Conservation (phyloP, 1,284 basidiomycete genomes). For the Flammula alnicola region DNA sequence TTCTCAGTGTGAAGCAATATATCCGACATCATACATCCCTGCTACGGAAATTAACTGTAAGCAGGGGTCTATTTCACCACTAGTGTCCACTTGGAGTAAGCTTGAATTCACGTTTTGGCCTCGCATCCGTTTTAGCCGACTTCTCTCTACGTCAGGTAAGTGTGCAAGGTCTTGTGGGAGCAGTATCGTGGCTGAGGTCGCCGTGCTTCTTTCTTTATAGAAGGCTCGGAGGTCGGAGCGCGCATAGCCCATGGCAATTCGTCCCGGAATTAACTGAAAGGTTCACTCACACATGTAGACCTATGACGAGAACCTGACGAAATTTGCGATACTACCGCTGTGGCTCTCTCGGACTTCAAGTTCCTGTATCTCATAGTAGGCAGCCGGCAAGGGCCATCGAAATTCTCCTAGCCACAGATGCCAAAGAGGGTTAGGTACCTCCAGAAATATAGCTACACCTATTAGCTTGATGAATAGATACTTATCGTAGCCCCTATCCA, state of each 20-base stretch:
- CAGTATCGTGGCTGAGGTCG: too few species aligned
- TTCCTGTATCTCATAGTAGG: not conserved
- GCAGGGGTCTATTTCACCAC: too few species aligned
- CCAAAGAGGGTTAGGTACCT: not conserved
- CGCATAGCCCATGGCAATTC: not conserved
- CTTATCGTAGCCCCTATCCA: too few species aligned
- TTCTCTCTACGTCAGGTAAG: too few species aligned
- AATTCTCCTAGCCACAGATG: not conserved
- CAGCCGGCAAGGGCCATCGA: too few species aligned
- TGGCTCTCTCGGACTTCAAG: not conserved
- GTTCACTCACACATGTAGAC: not conserved
- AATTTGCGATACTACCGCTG: not conserved
- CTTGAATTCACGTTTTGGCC: too few species aligned
- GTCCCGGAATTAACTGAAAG: not conserved
- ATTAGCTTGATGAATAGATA: not conserved
- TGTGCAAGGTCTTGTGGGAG: too few species aligned
- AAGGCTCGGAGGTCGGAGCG: constrained; percentile 11
- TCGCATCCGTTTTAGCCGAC: too few species aligned
- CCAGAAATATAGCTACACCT: not conserved
- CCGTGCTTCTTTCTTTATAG: constrained; percentile 7
- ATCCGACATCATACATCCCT: too few species aligned
- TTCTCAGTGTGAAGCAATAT: too few species aligned
- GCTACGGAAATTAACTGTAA: too few species aligned
- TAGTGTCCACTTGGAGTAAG: too few species aligned
- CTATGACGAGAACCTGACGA: not conserved